Evolutionary conservation across 164 flowering plant genomes (phyloP).

Genomic region (Annona cherimola): DNA sequence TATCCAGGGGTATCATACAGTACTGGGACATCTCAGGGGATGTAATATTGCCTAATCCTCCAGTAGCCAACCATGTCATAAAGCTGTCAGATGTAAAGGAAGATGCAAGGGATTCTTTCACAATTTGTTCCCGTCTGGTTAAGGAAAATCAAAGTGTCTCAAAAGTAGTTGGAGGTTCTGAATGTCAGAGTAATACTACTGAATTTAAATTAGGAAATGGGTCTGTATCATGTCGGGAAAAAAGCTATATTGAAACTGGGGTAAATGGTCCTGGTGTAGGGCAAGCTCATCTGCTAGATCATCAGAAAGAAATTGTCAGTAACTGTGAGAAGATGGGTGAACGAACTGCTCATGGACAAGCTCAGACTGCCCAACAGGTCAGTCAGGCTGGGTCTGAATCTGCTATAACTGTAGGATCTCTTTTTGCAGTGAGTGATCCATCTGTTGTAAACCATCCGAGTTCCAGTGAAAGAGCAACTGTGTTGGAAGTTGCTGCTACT

Average conservation of each 20-base stretch:
- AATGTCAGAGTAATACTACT: constrained; percentile 16
- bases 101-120: constrained; percentile 14
- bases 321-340: not conserved
- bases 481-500: constrained; percentile 19
- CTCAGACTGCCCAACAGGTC: constrained; percentile 2
- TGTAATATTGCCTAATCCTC: constrained; percentile 16
- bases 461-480: constrained; percentile 27
- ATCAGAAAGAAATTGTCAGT: constrained; percentile 9
- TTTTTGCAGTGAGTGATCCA: constrained; percentile 22
- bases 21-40: constrained; percentile 60
- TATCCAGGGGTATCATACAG: constrained; percentile 56
- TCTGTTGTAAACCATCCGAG: constrained; percentile 28
- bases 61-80: constrained; percentile 11
- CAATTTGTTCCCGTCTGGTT: constrained; percentile 11
- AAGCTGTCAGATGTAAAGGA: constrained; percentile 16
- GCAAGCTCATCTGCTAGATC: constrained; percentile 10
- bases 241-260: constrained; percentile 12
- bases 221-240: constrained; percentile 12
- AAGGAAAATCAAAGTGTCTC: constrained; percentile 5
- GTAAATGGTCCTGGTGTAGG: constrained; percentile 12
- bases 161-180: constrained; percentile 19
- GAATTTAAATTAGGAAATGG: constrained; percentile 20
- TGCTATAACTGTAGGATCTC: constrained; percentile 28
- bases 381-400: constrained; percentile 24
- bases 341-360: not conserved